Percentiles rank a stretch among this genome's conserved stretches.
phyloP scores from a whole-genome alignment of 2,329 filamentous ascomycete genomes.

The Chalaropsis thielavioides region DNA sequence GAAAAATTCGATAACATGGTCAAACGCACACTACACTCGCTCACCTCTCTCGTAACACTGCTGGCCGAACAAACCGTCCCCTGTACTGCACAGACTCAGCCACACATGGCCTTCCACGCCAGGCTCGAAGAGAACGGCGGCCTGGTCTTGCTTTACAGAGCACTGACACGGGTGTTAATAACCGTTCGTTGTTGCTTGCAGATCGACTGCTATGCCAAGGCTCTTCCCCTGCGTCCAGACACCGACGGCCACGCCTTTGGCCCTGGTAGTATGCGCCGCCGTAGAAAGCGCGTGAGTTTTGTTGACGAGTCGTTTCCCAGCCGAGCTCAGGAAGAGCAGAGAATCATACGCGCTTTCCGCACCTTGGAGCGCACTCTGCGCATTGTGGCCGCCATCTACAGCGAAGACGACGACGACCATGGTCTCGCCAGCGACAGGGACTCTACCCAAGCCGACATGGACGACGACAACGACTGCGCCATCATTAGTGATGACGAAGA shows the following conservation, averaged over 20 bases:
- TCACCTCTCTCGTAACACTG: slow-evolving; percentile 15
- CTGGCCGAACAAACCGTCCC: slow-evolving; percentile 15
- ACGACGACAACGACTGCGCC: slow-evolving; percentile 6
- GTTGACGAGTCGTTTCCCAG: slow-evolving; percentile 14
- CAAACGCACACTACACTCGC: slow-evolving; percentile 15
- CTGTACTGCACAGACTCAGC: slow-evolving; percentile 13
- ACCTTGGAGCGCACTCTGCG: slow-evolving; percentile 11
- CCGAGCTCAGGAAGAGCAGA: slow-evolving; percentile 15
- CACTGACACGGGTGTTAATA: slow-evolving; percentile 11
- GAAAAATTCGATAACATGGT: slow-evolving; percentile 18
- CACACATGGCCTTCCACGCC: slow-evolving; percentile 15
- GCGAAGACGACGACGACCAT: slow-evolving; percentile 9
- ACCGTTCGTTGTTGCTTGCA: slow-evolving; percentile 11
- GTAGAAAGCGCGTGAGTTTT: slow-evolving; percentile 17
- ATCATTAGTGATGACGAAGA: slow-evolving; percentile 14
- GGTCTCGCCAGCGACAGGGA: neutral
- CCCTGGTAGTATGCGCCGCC: slow-evolving; percentile 17
- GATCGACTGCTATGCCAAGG: slow-evolving; percentile 17
- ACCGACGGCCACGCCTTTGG: slow-evolving; percentile 10
- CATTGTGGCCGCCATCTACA: slow-evolving; percentile 15
- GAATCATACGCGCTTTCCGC: slow-evolving; percentile 15
- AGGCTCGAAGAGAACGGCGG: slow-evolving; percentile 15
- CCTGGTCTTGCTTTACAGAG: slow-evolving; percentile 13
- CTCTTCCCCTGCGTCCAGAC: slow-evolving; percentile 15
- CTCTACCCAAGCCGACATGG: neutral